Conservation (phyloP, 495 filamentous ascomycete genomes). For the Bathelium albidoporum region DNA sequence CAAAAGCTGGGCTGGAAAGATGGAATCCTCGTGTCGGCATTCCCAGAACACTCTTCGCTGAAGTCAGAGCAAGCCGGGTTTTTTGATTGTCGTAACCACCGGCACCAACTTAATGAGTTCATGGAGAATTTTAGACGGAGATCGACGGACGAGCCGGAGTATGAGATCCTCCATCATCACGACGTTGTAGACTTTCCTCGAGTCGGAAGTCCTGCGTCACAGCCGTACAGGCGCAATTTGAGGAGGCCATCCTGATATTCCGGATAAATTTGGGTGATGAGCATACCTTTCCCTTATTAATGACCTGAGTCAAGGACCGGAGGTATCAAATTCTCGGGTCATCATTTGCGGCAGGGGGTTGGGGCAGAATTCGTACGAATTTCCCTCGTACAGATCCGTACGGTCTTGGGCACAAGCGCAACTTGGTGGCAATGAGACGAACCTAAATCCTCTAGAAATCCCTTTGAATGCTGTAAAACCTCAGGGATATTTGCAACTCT, state of each 20-base stretch:
- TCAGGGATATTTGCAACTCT: too few relatives aligned
- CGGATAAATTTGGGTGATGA: too few relatives aligned
- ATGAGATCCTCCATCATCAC: neutral
- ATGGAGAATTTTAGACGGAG: neutral
- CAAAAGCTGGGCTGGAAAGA: neutral
- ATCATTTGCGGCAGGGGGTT: too few relatives aligned
- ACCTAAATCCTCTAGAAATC: too few relatives aligned
- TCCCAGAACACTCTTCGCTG: neutral
- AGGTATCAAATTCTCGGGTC: too few relatives aligned
- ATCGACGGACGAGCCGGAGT: neutral
- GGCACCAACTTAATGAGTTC: neutral
- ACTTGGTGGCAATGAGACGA: too few relatives aligned
- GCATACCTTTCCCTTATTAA: too few relatives aligned
- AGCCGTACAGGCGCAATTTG: neutral
- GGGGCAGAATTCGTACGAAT: too few relatives aligned
- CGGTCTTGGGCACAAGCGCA: too few relatives aligned
- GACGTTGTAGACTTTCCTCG: neutral
- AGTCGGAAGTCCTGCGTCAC: neutral
- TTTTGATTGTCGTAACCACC: neutral
- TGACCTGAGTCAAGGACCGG: too few relatives aligned
- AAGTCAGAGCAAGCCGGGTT: neutral
- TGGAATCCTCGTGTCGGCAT: neutral
- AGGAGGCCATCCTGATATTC: neutral
- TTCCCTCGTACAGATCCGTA: too few relatives aligned
- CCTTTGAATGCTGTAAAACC: too few relatives aligned